Evolutionary conservation across 495 filamentous ascomycete genomes (phyloP), one percentile per base, ranked within the genome.

Genomic region (Penicillium diatomitis): DNA sequence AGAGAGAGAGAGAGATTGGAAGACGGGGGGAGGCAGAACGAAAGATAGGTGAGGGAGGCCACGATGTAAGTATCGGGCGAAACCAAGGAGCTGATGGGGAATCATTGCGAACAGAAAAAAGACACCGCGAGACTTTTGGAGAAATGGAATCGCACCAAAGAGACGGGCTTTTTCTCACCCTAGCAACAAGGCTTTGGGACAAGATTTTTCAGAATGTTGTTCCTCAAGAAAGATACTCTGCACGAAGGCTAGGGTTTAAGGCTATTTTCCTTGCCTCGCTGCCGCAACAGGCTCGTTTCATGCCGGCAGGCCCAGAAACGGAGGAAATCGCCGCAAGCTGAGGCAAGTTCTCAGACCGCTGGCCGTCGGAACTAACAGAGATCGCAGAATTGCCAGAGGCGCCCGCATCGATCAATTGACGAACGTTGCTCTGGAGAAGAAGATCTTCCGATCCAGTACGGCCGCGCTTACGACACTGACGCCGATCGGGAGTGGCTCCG

Each of bases 351-450:
- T 20, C 20, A 8, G 72, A 63, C 52, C 67, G n/a, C 27, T 62
- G 56, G 4, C 61, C 67, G 46, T 77, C 71, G 10, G 65, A 66
- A 5, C 74, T 49, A 8, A 74, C 56, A 8, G 56, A 57, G 20
- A 20, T 20, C 39, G 41, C 29, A 32, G 60, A 56, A 12, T 65
- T 60, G 42, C 57, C 58, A 44, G 64, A 55, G 32, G 55, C 52
- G 44, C 59, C 58, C 45, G 53, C 56, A 36, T 61, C 64, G 48
- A 75, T 70, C 44, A 76, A 41, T 27, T 83, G 75, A 48, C 86
- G 85, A 38, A 92, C 85, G 51, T 87, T 82, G 42, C 82, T 80
- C 63, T 92, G 87, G 10, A 90, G 70, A 27, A 71, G 63, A 29
- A 74, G 61, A 50, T 90, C 86, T 46, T 84, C 78, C 11, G 85